A percentile compares a stretch with the other conserved stretches of the same genome.
Evolutionary conservation across 2,329 filamentous ascomycete species (phyloP).

Genomic region (Penicillium sp.): DNA sequence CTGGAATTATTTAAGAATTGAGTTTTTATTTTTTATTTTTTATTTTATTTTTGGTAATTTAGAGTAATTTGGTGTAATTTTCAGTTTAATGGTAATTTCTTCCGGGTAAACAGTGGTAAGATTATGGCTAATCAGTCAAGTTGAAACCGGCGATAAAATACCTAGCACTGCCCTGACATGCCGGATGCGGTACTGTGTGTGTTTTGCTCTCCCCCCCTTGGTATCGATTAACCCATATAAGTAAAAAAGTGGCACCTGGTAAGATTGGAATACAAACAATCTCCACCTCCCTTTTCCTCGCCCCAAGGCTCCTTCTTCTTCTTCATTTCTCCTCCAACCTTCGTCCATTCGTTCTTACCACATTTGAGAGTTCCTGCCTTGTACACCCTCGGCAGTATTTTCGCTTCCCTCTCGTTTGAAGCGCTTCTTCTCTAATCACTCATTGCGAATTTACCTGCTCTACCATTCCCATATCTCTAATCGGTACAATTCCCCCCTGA

Average conservation of each 20-base stretch:
- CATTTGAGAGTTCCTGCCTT: slow-evolving; percentile 11
- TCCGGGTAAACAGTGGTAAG: background rate
- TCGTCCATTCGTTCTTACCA: slow-evolving; percentile 31
- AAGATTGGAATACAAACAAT: slow-evolving; percentile 19
- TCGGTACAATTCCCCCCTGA: slow-evolving; percentile 19
- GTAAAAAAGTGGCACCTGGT: slow-evolving; percentile 16
- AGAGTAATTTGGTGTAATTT: background rate
- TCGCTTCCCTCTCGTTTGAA: slow-evolving; percentile 29
- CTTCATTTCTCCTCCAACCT: slow-evolving; percentile 28
- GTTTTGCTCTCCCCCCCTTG: slow-evolving; percentile 9
- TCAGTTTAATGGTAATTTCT: background rate
- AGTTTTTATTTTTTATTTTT: background rate
- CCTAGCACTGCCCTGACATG: background rate
- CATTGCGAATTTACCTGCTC: slow-evolving; percentile 24
- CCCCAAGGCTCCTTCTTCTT: slow-evolving; percentile 34
- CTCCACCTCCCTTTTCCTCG: slow-evolving; percentile 33
- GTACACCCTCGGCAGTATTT: slow-evolving; percentile 1
- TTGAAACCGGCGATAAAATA: slow-evolving; percentile 1
- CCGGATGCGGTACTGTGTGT: slow-evolving; percentile 24
- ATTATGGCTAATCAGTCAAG: background rate
- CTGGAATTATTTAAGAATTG: slow-evolving; percentile 1
- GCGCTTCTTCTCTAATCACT: slow-evolving; percentile 13
- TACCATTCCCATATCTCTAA: slow-evolving; percentile 26
- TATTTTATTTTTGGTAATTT: background rate
- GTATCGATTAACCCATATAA: slow-evolving; percentile 9